Percentiles rank a stretch among this genome's conserved stretches.
Evolutionary conservation across 257 asterid genomes (phyloP).

Genomic region (Fraxinus pennsylvanica): DNA sequence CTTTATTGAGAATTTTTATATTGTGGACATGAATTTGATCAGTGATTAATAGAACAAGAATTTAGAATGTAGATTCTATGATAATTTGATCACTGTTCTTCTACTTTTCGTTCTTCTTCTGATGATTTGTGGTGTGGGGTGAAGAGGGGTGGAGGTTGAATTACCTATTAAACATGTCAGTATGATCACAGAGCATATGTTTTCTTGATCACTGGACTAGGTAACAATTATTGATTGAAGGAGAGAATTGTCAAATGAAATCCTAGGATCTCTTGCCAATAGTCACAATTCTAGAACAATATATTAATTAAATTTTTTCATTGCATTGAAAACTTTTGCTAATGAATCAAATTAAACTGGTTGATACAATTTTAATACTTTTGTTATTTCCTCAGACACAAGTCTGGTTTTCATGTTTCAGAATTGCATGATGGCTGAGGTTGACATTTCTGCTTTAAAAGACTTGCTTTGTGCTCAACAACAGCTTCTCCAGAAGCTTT

Average conservation of each 20-base stretch:
- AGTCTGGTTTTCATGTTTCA: neutral
- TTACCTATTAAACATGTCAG: neutral
- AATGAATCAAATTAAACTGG: neutral
- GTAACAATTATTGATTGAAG: neutral
- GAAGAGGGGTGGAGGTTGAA: too few species aligned
- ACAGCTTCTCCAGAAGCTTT: constrained; percentile 70
- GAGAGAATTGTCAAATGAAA: neutral
- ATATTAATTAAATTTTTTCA: neutral
- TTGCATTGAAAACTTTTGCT: neutral
- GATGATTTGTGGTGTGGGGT: too few species aligned
- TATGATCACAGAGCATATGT: neutral
- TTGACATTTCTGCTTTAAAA: constrained; percentile 50
- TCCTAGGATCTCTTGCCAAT: neutral
- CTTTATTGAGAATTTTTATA: constrained; percentile 14
- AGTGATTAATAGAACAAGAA: neutral
- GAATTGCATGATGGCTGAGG: constrained; percentile 49
- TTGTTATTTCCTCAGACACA: constrained; percentile 11
- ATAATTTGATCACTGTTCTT: neutral
- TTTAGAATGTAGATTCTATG: neutral
- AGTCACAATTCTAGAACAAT: neutral
- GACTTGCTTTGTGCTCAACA: constrained; percentile 80
- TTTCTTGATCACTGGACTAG: neutral
- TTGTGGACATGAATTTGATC: too few species aligned
- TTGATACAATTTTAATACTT: neutral
- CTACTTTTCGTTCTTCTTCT: neutral